phyloP scores from a whole-genome alignment of 2,329 filamentous ascomycete genomes.

The Penicillium sp. region DNA sequence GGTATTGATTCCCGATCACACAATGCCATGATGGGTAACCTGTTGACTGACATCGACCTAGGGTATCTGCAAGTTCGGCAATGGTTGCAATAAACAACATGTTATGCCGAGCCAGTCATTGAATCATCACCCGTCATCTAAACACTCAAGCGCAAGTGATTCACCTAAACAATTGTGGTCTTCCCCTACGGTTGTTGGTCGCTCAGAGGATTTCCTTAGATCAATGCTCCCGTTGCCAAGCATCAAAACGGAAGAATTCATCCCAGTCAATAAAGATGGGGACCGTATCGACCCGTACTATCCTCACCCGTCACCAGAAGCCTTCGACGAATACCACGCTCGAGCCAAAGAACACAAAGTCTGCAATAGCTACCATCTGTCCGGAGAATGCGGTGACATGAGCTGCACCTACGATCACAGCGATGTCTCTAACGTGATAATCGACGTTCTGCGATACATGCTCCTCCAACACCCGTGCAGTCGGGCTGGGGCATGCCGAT shows the following conservation, averaged over 20 bases:
- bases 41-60: conserved; percentile 9
- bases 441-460: conserved; percentile 40
- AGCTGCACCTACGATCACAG: conserved; percentile 42
- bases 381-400: conserved; percentile 31
- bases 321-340: conserved; percentile 35
- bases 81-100: conserved; percentile 26
- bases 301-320: conserved; percentile 29
- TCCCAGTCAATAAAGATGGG: conserved; percentile 42
- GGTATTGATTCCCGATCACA: conserved; percentile 10
- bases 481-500: conserved; percentile 36
- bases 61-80: conserved; percentile 30
- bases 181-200: conserved; percentile 10
- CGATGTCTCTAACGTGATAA: conserved; percentile 33
- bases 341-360: conserved; percentile 37
- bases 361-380: conserved; percentile 45
- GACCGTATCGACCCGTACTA: conserved; percentile 43
- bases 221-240: conserved; percentile 14
- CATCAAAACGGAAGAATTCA: conserved; percentile 21
- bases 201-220: conserved; percentile 18
- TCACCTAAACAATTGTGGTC: conserved; percentile 12
- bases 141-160: conserved; percentile 12
- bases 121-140: conserved; percentile 16
- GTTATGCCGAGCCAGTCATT: conserved; percentile 20
- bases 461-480: conserved; percentile 39
- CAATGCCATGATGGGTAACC: no score